Base-by-base conservation (phyloP, 1,139 yeast genomes). In the Saccharomyces pastorianus region DNA sequence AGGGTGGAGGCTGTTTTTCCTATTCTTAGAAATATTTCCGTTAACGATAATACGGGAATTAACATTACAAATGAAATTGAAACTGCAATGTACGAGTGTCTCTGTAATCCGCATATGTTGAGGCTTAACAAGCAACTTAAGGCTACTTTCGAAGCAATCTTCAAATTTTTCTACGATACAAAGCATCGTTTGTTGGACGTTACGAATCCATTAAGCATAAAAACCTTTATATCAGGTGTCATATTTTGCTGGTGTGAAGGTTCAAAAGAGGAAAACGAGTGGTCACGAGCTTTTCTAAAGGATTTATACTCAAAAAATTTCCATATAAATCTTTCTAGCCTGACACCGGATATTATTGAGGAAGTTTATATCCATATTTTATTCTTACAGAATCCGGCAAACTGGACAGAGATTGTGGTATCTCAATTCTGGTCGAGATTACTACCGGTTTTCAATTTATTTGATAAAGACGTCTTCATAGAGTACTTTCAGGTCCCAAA, bases 231-330 rank as follows among this genome's bases (percentile, higher is more conserved):
- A 13, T 76, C 89, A 0, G 88, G 86, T 1, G 56, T 77, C 4
- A 66, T 85, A 2, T 81, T 73, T 63, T 72, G 81, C 34, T 61
- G 80, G 53, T 79, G 82, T 56, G 83, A 80, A 53, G 88, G 85
- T 0, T 67, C 73, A n/a, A 61, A 65, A 0, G 71, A 67, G 6
- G 79, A 79, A 57, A 71, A 73, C 47, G 57, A 62, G 3, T 83
- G 84, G 84, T 78, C 84, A 2, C 58, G 70, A 54, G 59, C 65
- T 9, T 60, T 70, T 59, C 61, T 75, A 55, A 61, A 66, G 42
- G 34, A 54, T 13, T 48, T 68, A 20, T 60, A 64, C 51, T 58
- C 55, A 25, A 51, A 55, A 11, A 56, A 59, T 6, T 54, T 56
- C 28, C 60, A 58, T 3, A 58, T 63, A 1, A 53, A 59, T 44